phyloP scores from a whole-genome alignment of 148 eudicot species.

The Polygonum aviculare region DNA sequence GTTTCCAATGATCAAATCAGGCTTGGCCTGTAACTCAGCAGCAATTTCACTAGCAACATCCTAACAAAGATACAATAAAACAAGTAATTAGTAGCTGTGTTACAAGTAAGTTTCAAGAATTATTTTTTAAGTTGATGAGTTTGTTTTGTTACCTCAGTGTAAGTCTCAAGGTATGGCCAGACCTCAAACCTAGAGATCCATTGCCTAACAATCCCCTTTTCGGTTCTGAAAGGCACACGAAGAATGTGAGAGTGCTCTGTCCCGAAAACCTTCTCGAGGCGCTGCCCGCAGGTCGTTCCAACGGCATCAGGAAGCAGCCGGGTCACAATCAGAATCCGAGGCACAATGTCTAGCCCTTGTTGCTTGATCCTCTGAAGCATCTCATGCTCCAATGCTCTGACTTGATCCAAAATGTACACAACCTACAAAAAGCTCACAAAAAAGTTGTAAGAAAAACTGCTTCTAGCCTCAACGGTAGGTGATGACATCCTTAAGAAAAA shows the following conservation, averaged over 20 bases:
- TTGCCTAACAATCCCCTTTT: constrained; percentile 81
- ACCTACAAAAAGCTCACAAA: constrained; percentile 27
- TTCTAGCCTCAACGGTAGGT: background rate
- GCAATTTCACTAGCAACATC: constrained; percentile 85
- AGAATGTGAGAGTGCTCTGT: constrained; percentile 88
- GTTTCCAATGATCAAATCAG: constrained; percentile 89
- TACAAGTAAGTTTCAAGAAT: background rate
- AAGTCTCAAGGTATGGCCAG: constrained; percentile 98
- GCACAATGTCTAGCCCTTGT: constrained; percentile 90
- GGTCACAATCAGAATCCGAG: constrained; percentile 88
- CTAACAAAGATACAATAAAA: constrained; percentile 21
- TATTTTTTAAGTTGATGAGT: background rate
- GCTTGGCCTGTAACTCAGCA: constrained; percentile 83
- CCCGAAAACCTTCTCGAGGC: constrained; percentile 85
- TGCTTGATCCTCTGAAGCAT: constrained; percentile 87
- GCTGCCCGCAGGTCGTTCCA: constrained; percentile 93
- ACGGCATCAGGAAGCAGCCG: constrained; percentile 93
- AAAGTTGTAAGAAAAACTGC: background rate
- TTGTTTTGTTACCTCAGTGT: constrained; percentile 60
- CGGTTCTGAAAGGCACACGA: constrained; percentile 90
- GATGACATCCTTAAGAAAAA: background rate
- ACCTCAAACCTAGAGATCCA: constrained; percentile 99
- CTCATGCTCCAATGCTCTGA: constrained; percentile 91
- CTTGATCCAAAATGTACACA: constrained; percentile 98
- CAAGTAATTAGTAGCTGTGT: background rate